Base-by-base conservation (phyloP, 2,329 filamentous ascomycete species). In the Xylariaceae sp. region DNA sequence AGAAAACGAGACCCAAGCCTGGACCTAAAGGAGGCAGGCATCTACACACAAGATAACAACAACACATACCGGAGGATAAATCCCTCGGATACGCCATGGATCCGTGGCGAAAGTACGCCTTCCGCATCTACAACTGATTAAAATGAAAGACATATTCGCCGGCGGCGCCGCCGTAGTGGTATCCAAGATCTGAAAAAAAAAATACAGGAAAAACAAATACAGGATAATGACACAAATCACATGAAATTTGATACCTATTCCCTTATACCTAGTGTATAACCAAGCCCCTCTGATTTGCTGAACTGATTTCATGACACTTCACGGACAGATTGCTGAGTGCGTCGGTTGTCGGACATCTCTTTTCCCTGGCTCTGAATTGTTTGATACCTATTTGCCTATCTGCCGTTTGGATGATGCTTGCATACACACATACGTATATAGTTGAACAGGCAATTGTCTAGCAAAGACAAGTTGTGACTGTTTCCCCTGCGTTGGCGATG, bases 1-100 rank as follows among this genome's bases (percentile, higher is more conserved):
- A 58, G 53, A 37, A 63, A 15, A 18, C 61, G 68, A 18, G 67
- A 69, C 30, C 55, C 61, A 18, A 57, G 55, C 34, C 17, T 59
- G 8, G 53, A 53, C 15, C 47, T 63, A 8, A 18, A 53, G 17
- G 61, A 59, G 34, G 8, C 23, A 13, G 62, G 62, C 2, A 64
- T 61, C 8, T 64, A 60, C 50, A 63, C 57, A 15, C 60, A 58
- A 23, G 52, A 56, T 6, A 50, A 47, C 11, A 47, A 48, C 23
- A 35, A 34, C 10, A 18, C 23, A 10, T 64, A 56, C 35, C 58
- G 61, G n/a, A 59, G 57, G 39, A 61, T 64, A 49, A 45, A 44
- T 15, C 15, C 51, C 1, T 30, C 13, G 2, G 62, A 64, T 44
- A 61, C 50, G 3, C 61, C 56, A 6, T 61, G 62, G 62, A 53